Evolutionary conservation across 208 protist species (phyloP), one percentile per base, ranked within the genome.

Genomic region (Acanthamoeba sp.): DNA sequence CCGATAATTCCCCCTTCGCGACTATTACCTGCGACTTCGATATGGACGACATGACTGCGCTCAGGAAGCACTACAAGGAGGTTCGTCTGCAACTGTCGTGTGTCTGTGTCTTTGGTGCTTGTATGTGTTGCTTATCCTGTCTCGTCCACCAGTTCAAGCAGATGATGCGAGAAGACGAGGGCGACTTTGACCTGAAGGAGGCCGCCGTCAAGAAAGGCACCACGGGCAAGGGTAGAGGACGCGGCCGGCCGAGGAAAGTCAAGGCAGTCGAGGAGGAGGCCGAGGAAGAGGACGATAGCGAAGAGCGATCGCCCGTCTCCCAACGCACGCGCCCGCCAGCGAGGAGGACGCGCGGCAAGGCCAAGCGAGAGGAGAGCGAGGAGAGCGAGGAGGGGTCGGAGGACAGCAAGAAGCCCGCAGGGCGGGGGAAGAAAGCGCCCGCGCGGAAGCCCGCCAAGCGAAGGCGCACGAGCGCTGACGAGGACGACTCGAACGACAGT

Each of bases 151-250:
- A 93, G 89, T 93, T 82, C 64, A 93, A 93, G 50, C 14, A 55
- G 50, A 55, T 82, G 66, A 93, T 82, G 40, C 89, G 34, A 20
- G 40, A 93, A 16, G 89, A 93, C 66, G 89, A 93, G 34, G 32
- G 40, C 7, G 89, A 93, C 64, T 93, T 82, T 38, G 66, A 93
- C 38, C 89, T 91, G 36, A 91, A 73, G 36, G 59, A 64, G 27
- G 71, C 18, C 36, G 18, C 55, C n/a, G 34, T 16, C 42, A 91
- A 91, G 85, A 91, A 69, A 32, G 22, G 40, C 29, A 4, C 29
- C 59, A n/a, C 82, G 16, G 1, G 20, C 20, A 36, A 36, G 32
- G 59, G 85, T 24, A 22, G 55, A 40, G 50, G 50, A 0, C 50
- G 85, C 2, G 85, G 85, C 32, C 20, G 59, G 20, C n/a, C 34